Conservation (phyloP, 1,139 yeast species). For the Hansenula lynferdii region DNA sequence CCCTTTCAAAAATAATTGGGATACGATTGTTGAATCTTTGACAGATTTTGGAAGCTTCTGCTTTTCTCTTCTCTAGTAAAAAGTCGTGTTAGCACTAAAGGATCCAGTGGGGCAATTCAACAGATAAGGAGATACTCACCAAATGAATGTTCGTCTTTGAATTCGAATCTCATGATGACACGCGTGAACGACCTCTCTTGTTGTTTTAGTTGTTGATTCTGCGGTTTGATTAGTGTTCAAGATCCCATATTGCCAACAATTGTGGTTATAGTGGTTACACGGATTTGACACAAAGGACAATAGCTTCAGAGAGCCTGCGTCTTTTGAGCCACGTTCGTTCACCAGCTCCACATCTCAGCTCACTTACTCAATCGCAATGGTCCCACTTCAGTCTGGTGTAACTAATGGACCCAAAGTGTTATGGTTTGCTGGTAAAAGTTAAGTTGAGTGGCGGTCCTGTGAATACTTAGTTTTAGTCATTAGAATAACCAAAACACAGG, state of each 20-base stretch:
- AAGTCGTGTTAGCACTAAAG: constrained; percentile 6
- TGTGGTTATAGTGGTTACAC: background rate
- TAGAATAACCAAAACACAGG: too few species aligned
- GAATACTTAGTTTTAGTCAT: too few species aligned
- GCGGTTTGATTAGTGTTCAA: too few species aligned
- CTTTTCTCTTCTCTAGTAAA: constrained; percentile 83
- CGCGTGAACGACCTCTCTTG: background rate
- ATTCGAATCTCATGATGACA: constrained; percentile 71
- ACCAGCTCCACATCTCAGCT: too few species aligned
- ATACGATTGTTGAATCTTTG: constrained; percentile 88
- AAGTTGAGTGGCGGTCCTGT: too few species aligned
- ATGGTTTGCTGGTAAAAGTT: too few species aligned
- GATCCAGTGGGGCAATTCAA: constrained; percentile 18
- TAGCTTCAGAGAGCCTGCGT: too few species aligned
- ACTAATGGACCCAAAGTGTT: too few species aligned
- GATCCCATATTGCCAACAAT: too few species aligned
- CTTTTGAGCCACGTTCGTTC: too few species aligned
- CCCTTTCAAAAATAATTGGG: constrained; percentile 97
- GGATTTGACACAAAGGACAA: background rate
- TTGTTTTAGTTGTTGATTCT: background rate
- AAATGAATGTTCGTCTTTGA: constrained; percentile 88
- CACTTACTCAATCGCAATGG: too few species aligned
- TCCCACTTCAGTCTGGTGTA: too few species aligned
- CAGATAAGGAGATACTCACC: constrained; percentile 42
- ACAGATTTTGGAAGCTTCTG: constrained; percentile 89